A percentile compares a stretch with the other conserved stretches of the same genome.
Evolutionary conservation across 345 rosid genomes (phyloP).

Genomic region (Hibiscus tridactylites): DNA sequence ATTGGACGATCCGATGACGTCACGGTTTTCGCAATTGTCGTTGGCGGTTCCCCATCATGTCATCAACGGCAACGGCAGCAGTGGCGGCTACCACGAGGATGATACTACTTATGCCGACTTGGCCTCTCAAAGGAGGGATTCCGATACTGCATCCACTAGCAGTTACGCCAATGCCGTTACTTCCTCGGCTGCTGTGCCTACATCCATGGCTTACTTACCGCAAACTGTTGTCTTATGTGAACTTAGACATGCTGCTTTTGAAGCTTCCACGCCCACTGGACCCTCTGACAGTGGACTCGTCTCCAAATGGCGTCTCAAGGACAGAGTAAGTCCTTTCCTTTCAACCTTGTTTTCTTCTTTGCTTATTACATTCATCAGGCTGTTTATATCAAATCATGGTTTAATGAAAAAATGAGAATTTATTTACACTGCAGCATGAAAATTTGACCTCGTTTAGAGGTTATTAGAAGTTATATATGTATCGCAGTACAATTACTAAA

Average conservation of each 20-base stretch:
- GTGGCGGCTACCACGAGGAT: constrained; percentile 32
- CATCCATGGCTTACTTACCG: constrained; percentile 81
- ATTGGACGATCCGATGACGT: constrained; percentile 93
- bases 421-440: neutral
- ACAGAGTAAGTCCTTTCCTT: constrained; percentile 53
- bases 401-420: neutral
- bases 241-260: constrained; percentile 77
- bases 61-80: neutral
- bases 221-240: constrained; percentile 74
- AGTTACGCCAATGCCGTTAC: constrained; percentile 44
- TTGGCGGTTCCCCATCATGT: constrained; percentile 46
- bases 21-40: constrained; percentile 75
- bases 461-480: too few species aligned
- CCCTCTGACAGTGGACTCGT: constrained; percentile 23
- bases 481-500: too few species aligned
- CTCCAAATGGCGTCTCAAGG: constrained; percentile 95
- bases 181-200: constrained; percentile 28
- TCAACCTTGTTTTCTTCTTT: neutral
- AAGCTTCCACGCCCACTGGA: constrained; percentile 44
- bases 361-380: neutral
- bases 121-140: constrained; percentile 46
- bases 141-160: constrained; percentile 54
- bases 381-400: neutral
- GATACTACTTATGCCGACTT: constrained; percentile 33
- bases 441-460: neutral